A percentile compares a stretch with the other conserved stretches of the same genome.
These are phyloP conservation scores for Blastobotrys terrestris DNA, from an alignment of 805 yeast species.

Conservation along the genomic window DNA sequence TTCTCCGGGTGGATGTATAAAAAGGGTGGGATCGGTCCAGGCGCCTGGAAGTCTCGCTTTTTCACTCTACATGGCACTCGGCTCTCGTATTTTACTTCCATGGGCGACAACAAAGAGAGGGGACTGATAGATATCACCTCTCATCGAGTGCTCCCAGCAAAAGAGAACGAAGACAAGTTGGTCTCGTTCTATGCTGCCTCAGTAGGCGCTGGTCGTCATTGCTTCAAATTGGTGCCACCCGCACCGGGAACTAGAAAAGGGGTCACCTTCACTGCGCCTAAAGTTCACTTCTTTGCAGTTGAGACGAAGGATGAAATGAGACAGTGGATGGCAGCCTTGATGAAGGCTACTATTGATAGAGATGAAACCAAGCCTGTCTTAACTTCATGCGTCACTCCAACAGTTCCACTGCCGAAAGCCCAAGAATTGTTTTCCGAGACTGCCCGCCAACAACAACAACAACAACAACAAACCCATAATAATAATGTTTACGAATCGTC, in stretches of 20 bases:
- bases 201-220: constrained; percentile 88
- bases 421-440: constrained; percentile 81
- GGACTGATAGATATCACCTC: constrained; percentile 96
- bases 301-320: constrained; percentile 89
- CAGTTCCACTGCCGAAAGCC: constrained; percentile 80
- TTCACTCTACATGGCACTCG: constrained; percentile 91
- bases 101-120: constrained; percentile 75
- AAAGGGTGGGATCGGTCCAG: constrained; percentile 74
- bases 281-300: constrained; percentile 93
- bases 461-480: background rate
- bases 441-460: background rate
- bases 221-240: constrained; percentile 88
- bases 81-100: constrained; percentile 74
- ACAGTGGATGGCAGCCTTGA: constrained; percentile 88
- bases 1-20: constrained; percentile 96
- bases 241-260: constrained; percentile 97
- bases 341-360: constrained; percentile 93
- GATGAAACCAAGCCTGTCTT: constrained; percentile 90
- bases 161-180: constrained; percentile 72
- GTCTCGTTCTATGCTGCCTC: constrained; percentile 87
- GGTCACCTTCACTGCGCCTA: constrained; percentile 91
- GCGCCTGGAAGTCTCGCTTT: constrained; percentile 86
- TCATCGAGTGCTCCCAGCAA: constrained; percentile 80
- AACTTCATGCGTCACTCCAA: constrained; percentile 92
- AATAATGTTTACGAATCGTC: background rate